Evolutionary conservation across 2,329 filamentous ascomycete species (phyloP).

Genomic region (Sporothrix euskadiensis): DNA sequence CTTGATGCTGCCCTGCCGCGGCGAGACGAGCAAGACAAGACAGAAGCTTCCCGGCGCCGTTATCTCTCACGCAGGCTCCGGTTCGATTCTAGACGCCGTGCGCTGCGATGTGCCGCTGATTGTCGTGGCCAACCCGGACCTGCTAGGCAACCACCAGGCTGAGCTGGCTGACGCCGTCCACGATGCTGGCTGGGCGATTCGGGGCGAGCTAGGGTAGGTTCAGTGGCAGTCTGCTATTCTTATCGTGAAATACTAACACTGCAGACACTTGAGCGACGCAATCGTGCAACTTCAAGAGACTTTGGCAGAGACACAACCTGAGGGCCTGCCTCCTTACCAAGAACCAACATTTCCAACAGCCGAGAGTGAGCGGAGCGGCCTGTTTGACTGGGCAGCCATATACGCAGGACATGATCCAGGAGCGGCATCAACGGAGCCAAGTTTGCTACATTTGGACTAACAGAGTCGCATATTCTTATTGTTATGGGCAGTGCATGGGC

Average conservation of each 20-base stretch:
- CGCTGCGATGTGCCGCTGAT: slow-evolving; percentile 74
- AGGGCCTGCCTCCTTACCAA: slow-evolving; percentile 34
- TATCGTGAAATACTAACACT: not conserved
- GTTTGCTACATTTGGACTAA: slow-evolving; percentile 27
- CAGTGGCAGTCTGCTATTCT: not conserved
- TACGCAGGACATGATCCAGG: slow-evolving; percentile 16
- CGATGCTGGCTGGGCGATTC: slow-evolving; percentile 72
- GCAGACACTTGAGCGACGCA: slow-evolving; percentile 36
- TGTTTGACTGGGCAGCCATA: slow-evolving; percentile 40
- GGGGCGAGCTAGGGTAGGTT: slow-evolving; percentile 66
- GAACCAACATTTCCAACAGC: slow-evolving; percentile 38
- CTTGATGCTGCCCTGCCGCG: slow-evolving; percentile 58
- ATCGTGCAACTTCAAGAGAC: slow-evolving; percentile 32
- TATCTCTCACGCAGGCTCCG: slow-evolving; percentile 88
- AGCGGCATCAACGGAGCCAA: not conserved
- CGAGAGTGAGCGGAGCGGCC: slow-evolving; percentile 36
- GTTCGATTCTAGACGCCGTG: slow-evolving; percentile 82
- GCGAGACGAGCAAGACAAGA: slow-evolving; percentile 39
- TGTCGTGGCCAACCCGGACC: slow-evolving; percentile 78
- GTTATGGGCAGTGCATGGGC: not conserved
- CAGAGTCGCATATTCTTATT: not conserved
- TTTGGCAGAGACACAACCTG: slow-evolving; percentile 33
- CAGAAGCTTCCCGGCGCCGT: slow-evolving; percentile 65
- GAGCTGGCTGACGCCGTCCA: slow-evolving; percentile 80
- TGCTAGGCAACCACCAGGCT: slow-evolving; percentile 88